These are phyloP conservation scores for Termitomyces sp. DNA, from an alignment of 768 basidiomycete genomes.

Conservation along the genomic window DNA sequence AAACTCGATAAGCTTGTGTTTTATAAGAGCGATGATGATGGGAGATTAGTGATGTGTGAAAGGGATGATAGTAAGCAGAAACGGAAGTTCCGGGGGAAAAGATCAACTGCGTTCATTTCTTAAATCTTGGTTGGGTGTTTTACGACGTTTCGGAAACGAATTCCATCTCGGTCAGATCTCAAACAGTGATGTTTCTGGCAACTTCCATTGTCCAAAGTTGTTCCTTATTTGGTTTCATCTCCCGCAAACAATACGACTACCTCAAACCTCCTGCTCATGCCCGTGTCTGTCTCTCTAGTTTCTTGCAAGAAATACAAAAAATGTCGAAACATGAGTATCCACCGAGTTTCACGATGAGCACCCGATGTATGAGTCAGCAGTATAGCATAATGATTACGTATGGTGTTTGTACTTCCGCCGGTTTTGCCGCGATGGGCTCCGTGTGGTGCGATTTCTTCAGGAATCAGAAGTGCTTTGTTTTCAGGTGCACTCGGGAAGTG, in stretches of 20 bases:
- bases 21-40: slow-evolving; percentile 13
- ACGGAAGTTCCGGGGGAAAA: slow-evolving; percentile 5
- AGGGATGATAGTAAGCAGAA: slow-evolving; percentile 13
- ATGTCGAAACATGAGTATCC: background rate
- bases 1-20: slow-evolving; percentile 1
- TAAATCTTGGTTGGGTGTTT: slow-evolving; percentile 1
- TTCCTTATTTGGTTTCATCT: slow-evolving; percentile 14
- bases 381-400: slow-evolving; percentile 16
- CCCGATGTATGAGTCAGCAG: slow-evolving; percentile 6
- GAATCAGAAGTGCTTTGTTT: background rate
- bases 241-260: slow-evolving; percentile 13
- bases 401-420: slow-evolving; percentile 5
- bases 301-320: background rate
- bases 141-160: slow-evolving; percentile 12
- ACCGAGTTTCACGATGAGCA: background rate
- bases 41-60: slow-evolving; percentile 10
- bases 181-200: slow-evolving; percentile 10
- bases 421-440: background rate
- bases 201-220: slow-evolving; percentile 6
- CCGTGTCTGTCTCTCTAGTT: background rate
- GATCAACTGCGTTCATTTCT: slow-evolving; percentile 4
- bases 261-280: background rate
- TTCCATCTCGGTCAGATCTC: slow-evolving; percentile 7
- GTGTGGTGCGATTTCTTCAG: background rate
- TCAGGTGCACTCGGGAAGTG: background rate